A percentile compares a stretch with the other conserved stretches of the same genome.
Conservation (phyloP, 2,329 filamentous ascomycete genomes). For the Hirsutella rhossiliensis region DNA sequence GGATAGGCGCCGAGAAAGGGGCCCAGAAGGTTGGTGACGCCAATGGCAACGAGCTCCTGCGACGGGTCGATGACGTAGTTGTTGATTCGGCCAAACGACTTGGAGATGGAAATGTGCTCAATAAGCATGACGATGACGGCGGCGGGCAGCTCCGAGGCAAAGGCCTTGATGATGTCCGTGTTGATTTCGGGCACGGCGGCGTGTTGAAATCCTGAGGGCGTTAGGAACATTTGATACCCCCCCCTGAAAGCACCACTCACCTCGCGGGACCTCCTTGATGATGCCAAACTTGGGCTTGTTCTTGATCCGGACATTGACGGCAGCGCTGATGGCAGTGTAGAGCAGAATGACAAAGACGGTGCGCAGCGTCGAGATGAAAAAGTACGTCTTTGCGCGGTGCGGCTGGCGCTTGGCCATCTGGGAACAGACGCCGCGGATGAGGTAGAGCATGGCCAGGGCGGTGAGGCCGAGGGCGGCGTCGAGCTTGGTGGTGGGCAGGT, state of each 20-base stretch:
- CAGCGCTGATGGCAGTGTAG: constrained; percentile 66
- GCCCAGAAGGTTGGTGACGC: constrained; percentile 61
- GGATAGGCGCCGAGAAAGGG: constrained; percentile 76
- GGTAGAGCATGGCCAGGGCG: constrained; percentile 55
- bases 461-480: constrained; percentile 67
- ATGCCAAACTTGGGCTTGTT: constrained; percentile 49
- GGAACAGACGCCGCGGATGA: constrained; percentile 50
- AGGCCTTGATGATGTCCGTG: constrained; percentile 45
- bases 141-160: constrained; percentile 55
- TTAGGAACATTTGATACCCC: too few relatives aligned
- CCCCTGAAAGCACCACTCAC: constrained; percentile 21
- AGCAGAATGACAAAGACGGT: constrained; percentile 72
- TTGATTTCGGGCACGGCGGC: constrained; percentile 55
- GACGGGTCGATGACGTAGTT: constrained; percentile 73
- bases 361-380: constrained; percentile 67
- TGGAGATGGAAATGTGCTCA: constrained; percentile 73
- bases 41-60: constrained; percentile 68
- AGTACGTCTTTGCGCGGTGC: constrained; percentile 55
- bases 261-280: constrained; percentile 57
- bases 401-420: constrained; percentile 56
- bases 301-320: constrained; percentile 50
- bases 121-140: constrained; percentile 69
- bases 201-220: constrained; percentile 49
- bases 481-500: constrained; percentile 36
- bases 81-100: constrained; percentile 70